Conservation (phyloP, 495 filamentous ascomycete species). For the Aspergillus incahuasiensis region DNA sequence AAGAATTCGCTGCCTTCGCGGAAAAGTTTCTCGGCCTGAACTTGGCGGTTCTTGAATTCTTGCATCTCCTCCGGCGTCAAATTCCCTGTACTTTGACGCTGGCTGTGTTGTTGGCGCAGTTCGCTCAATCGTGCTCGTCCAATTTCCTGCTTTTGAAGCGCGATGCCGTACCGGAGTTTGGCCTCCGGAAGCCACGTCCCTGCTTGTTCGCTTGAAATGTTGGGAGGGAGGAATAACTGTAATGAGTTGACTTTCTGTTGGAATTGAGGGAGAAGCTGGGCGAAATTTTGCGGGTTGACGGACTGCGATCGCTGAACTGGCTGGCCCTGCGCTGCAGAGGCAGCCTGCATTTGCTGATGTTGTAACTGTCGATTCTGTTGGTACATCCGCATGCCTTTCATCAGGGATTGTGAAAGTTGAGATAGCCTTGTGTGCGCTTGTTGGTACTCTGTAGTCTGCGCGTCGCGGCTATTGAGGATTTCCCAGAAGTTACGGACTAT, state of each 20-base stretch:
- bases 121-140: slow-evolving; percentile 37
- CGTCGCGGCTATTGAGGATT: slow-evolving; percentile 53
- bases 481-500: slow-evolving; percentile 59
- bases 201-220: slow-evolving; percentile 42
- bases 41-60: slow-evolving; percentile 39
- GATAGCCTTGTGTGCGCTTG: slow-evolving; percentile 60
- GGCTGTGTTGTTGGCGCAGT: slow-evolving; percentile 33
- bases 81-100: slow-evolving; percentile 34
- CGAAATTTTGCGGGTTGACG: slow-evolving; percentile 37
- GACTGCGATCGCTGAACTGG: slow-evolving; percentile 34
- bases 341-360: slow-evolving; percentile 27
- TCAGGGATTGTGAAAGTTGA: slow-evolving; percentile 60
- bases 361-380: slow-evolving; percentile 42
- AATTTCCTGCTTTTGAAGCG: slow-evolving; percentile 49
- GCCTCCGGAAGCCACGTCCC: slow-evolving; percentile 48
- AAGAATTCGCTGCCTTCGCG: slow-evolving; percentile 45
- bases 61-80: slow-evolving; percentile 42
- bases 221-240: slow-evolving; percentile 45
- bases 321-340: slow-evolving; percentile 29
- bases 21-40: slow-evolving; percentile 42
- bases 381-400: slow-evolving; percentile 50
- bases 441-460: slow-evolving; percentile 52
- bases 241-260: slow-evolving; percentile 43
- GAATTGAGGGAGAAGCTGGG: slow-evolving; percentile 40
- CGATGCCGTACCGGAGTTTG: slow-evolving; percentile 48